Base-by-base conservation (phyloP, 805 yeast species). In the Saccharomycopsis oosterbeekiorum region DNA sequence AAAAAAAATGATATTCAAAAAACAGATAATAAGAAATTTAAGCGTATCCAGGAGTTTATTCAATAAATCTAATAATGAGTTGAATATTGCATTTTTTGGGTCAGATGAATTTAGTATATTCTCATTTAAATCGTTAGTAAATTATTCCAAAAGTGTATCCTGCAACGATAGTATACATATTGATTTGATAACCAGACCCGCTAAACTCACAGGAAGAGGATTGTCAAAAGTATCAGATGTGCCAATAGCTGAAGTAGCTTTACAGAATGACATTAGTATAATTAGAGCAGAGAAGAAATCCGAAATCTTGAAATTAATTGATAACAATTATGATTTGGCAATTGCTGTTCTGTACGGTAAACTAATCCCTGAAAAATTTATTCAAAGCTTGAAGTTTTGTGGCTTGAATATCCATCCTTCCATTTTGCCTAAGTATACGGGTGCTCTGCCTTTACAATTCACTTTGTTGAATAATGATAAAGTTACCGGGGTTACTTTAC, bases 321-420 rank as follows among this genome's bases (percentile, higher is more conserved):
- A 63, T 0, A 61, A 70, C 1, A 60, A 70, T 1, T 85, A 80
- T 70, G 81, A 87, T 64, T 69, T 91, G 65, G 86, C 91, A 0
- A 77, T 94, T n/a, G 97, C 98, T 0, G 97, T 91, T 0, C 90
- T 97, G 0, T 94, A 84, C 70, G 99, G 98, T 0, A 78, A 78
- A 58, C 75, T 93, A 55, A 90, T 94, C 3, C 97, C 98, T 0
- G 74, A 73, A 0, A 62, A 70, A 1, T 82, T 90, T 65, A 71
- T 94, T 1, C 57, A 68, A 0, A 57, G 70, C 0, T 73, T 84
- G 21, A 70, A 71, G 12, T 82, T 71, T 68, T 90, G 92, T 3
- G 96, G 97, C 0, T 69, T 94, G 34, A 94, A 94, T 69, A 90
- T 94, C 0, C 99, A 94, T 70, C 99, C 99, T 0, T 90, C 97